A percentile compares a stretch with the other conserved stretches of the same genome.
phyloP scores from a whole-genome alignment of 495 filamentous ascomycete genomes.

The Lasiosphaeria hispida region DNA sequence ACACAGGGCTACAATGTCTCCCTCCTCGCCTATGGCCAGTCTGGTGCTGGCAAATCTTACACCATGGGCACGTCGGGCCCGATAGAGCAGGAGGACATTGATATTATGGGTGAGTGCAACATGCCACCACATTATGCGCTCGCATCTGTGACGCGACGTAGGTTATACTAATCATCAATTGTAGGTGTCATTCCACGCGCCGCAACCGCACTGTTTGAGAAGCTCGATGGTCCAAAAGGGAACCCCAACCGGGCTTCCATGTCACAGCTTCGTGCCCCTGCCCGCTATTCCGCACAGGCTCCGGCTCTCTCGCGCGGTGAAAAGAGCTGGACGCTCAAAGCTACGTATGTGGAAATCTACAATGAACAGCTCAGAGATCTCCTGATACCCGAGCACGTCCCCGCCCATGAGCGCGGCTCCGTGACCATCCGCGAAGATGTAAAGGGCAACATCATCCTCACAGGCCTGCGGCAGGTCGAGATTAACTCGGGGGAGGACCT shows the following conservation, averaged over 20 bases:
- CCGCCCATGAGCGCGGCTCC: constrained; percentile 62
- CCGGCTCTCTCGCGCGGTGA: constrained; percentile 46
- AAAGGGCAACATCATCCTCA: constrained; percentile 93
- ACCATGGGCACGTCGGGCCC: constrained; percentile 98
- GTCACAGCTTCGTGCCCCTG: constrained; percentile 77
- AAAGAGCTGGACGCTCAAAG: constrained; percentile 89
- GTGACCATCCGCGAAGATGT: constrained; percentile 90
- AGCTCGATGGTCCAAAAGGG: constrained; percentile 60
- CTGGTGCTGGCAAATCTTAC: constrained; percentile 99
- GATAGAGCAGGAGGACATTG: constrained; percentile 67
- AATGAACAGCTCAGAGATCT: constrained; percentile 94
- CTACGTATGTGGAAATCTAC: constrained; percentile 99
- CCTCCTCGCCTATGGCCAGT: constrained; percentile 95
- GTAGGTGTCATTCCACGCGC: constrained; percentile 92
- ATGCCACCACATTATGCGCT: background rate
- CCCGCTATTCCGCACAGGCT: constrained; percentile 68
- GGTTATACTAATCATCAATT: constrained; percentile 17
- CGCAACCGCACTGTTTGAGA: constrained; percentile 82
- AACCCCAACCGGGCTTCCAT: constrained; percentile 60
- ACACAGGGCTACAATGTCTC: constrained; percentile 98
- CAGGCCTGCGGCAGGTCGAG: constrained; percentile 80
- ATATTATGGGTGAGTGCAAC: constrained; percentile 71
- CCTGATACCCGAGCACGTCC: constrained; percentile 72
- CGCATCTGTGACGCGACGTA: background rate
- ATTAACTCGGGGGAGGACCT: constrained; percentile 94